Conservation (phyloP, 768 basidiomycete species). For the Thelephora ganbajun region DNA sequence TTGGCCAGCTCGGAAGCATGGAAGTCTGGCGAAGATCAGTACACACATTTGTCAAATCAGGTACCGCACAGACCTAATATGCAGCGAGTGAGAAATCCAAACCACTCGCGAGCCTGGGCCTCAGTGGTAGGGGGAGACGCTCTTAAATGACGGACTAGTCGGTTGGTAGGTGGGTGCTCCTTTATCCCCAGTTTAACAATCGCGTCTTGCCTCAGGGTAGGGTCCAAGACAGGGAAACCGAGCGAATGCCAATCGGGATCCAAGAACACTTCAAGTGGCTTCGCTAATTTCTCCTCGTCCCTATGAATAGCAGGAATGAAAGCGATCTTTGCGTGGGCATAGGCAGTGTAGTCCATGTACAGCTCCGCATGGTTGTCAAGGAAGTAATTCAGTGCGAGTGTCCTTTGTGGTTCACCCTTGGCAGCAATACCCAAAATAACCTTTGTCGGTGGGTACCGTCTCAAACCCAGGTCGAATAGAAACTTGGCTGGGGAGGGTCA, state of each 20-base stretch:
- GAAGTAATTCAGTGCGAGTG: conserved; percentile 66
- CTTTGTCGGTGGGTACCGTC: conserved; percentile 52
- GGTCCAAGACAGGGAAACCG: conserved; percentile 60
- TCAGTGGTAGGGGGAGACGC: conserved; percentile 43
- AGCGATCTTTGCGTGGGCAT: conserved; percentile 38
- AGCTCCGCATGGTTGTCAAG: conserved; percentile 53
- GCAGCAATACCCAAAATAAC: conserved; percentile 54
- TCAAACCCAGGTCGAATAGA: conserved; percentile 57
- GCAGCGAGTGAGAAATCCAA: conserved; percentile 49
- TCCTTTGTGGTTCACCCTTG: conserved; percentile 32
- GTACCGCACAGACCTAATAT: conserved; percentile 29
- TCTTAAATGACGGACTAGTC: conserved; percentile 44
- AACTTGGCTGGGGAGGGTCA: conserved; percentile 62
- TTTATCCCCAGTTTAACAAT: conserved; percentile 51
- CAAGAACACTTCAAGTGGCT: conserved; percentile 56
- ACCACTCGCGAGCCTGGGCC: conserved; percentile 47
- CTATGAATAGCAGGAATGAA: conserved; percentile 69
- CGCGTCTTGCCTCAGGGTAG: conserved; percentile 34
- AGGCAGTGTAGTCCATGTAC: conserved; percentile 47
- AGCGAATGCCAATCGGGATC: conserved; percentile 52
- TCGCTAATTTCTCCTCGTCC: conserved; percentile 39
- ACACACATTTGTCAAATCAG: background rate
- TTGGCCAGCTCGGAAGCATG: conserved; percentile 34
- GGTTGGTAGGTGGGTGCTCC: conserved; percentile 50
- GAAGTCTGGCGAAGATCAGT: conserved; percentile 33